These are phyloP conservation scores for Tricholoma matsutake DNA, from an alignment of 768 basidiomycete species.

Conservation along the genomic window DNA sequence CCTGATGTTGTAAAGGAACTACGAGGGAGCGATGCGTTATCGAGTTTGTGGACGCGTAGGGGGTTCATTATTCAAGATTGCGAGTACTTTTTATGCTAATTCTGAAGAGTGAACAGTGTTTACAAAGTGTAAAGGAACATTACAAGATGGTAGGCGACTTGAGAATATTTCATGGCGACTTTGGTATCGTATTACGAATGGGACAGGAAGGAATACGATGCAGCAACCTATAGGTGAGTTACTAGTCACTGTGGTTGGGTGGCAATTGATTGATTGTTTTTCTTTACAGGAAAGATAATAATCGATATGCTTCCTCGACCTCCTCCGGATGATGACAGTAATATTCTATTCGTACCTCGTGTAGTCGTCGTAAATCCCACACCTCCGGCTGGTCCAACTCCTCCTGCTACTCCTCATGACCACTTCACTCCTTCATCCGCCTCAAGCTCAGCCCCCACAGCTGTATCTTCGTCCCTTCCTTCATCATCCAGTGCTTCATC, in stretches of 20 bases:
- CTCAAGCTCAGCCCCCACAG: neutral
- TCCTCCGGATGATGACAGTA: neutral
- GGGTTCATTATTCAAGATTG: neutral
- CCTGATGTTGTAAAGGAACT: conserved; percentile 65
- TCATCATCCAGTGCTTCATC: no score
- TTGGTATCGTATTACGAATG: conserved; percentile 63
- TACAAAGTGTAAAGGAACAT: conserved; percentile 75
- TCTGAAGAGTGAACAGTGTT: conserved; percentile 53
- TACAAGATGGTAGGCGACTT: conserved; percentile 76
- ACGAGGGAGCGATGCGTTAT: conserved; percentile 65
- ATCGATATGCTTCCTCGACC: conserved; percentile 54
- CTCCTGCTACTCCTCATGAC: conserved; percentile 55
- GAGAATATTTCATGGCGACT: conserved; percentile 90
- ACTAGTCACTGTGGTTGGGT: no score
- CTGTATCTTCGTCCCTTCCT: neutral
- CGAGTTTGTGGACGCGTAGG: conserved; percentile 67
- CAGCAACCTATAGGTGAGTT: no score
- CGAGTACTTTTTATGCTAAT: neutral
- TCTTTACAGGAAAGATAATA: conserved; percentile 42
- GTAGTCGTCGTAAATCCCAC: conserved; percentile 75
- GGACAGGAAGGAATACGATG: no score
- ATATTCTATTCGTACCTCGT: conserved; percentile 32
- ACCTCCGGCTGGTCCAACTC: conserved; percentile 71
- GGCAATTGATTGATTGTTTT: no score
- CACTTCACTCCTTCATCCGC: neutral